phyloP scores from a whole-genome alignment of 306 rosid species.

The Benincasa hispida region DNA sequence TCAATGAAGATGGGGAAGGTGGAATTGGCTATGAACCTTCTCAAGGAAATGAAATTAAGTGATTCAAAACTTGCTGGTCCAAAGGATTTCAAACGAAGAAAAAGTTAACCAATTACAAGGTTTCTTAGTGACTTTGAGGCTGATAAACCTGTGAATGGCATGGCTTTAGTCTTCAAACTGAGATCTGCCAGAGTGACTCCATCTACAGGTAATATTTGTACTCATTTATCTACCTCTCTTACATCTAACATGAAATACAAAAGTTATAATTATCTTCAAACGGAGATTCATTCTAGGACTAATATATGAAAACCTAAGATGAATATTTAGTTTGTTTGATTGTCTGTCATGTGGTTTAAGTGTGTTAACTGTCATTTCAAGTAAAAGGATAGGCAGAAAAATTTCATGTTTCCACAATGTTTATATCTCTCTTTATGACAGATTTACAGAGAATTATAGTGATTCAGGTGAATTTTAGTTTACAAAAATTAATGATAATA shows the following conservation, averaged over 20 bases:
- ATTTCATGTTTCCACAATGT: not conserved
- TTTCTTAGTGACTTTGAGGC: not conserved
- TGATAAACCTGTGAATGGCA: not conserved
- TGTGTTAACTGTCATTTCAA: not conserved
- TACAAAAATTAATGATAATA: too few species aligned
- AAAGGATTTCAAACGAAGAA: constrained; percentile 32
- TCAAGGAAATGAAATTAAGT: constrained; percentile 52
- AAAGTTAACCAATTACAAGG: constrained; percentile 14
- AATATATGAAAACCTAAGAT: not conserved
- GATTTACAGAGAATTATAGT: not conserved
- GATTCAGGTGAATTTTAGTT: not conserved
- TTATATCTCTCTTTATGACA: not conserved
- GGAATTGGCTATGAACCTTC: constrained; percentile 41
- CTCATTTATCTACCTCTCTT: not conserved
- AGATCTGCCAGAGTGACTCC: not conserved
- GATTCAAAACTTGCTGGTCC: constrained; percentile 37
- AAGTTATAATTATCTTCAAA: too few species aligned
- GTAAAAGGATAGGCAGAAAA: not conserved
- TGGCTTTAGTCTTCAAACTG: not conserved
- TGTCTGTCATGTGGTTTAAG: not conserved
- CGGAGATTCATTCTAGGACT: not conserved
- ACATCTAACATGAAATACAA: not conserved
- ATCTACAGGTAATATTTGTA: not conserved
- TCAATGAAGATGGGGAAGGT: constrained; percentile 48
- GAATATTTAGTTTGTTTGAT: not conserved